phyloP scores from a whole-genome alignment of 306 rosid genomes.

The Medicago arabica region DNA sequence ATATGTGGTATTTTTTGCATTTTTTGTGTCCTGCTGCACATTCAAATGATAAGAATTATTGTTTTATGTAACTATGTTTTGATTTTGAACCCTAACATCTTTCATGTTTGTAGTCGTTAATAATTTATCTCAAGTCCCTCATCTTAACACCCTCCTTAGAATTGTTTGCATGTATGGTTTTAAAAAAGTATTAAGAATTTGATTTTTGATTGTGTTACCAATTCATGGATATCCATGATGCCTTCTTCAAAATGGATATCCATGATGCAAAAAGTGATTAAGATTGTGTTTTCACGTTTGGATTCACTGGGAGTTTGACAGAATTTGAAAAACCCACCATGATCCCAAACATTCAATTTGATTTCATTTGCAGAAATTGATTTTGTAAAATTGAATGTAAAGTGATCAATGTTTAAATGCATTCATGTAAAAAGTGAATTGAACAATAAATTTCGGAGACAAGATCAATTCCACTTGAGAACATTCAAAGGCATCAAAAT shows the following conservation, averaged over 20 bases:
- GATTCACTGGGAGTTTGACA: too few species aligned
- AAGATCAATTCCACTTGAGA: too few species aligned
- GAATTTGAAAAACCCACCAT: too few species aligned
- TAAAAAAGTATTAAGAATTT: neutral
- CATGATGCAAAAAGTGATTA: too few species aligned
- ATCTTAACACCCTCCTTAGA: neutral
- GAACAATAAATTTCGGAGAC: neutral
- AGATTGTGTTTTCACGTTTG: too few species aligned
- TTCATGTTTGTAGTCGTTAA: neutral
- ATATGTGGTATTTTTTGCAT: neutral
- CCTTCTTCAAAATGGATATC: neutral
- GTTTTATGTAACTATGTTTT: neutral
- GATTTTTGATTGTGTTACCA: conserved; percentile 28
- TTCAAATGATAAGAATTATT: neutral
- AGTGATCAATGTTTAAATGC: neutral
- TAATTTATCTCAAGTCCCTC: neutral
- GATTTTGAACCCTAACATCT: neutral
- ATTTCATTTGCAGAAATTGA: too few species aligned
- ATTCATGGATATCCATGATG: too few species aligned
- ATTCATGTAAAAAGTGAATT: too few species aligned
- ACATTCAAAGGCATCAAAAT: too few species aligned
- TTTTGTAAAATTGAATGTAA: neutral
- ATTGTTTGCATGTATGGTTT: neutral
- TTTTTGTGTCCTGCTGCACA: neutral
- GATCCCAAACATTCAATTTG: too few species aligned